Conservation (phyloP, 176 grass and related monocot genomes). For the Hordeum vulgare region MorexV3_pseudomolecules_assembly NC_058521.1:596785696-596786195, state of each 20-base stretch:
- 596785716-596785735: slow-evolving; percentile 17
- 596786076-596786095: not conserved
- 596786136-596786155: not conserved
- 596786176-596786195: no score
- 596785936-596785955: not conserved
- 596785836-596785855: not conserved
- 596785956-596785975: not conserved
- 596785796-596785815: not conserved
- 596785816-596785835: not conserved
- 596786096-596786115: not conserved
- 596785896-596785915: not conserved
- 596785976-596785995: not conserved
- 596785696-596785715: slow-evolving; percentile 24
- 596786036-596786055: not conserved
- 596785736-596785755: slow-evolving; percentile 19
- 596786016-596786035: not conserved
- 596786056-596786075: not conserved
- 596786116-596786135: not conserved
- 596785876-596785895: not conserved
- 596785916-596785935: not conserved
- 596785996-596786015: not conserved
- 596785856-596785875: not conserved
- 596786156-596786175: not conserved
- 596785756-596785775: slow-evolving; percentile 33
- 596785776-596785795: slow-evolving; percentile 26